phyloP scores from a whole-genome alignment of 2,329 filamentous ascomycete genomes.

The Cephalotrichum gorgonifer region DNA sequence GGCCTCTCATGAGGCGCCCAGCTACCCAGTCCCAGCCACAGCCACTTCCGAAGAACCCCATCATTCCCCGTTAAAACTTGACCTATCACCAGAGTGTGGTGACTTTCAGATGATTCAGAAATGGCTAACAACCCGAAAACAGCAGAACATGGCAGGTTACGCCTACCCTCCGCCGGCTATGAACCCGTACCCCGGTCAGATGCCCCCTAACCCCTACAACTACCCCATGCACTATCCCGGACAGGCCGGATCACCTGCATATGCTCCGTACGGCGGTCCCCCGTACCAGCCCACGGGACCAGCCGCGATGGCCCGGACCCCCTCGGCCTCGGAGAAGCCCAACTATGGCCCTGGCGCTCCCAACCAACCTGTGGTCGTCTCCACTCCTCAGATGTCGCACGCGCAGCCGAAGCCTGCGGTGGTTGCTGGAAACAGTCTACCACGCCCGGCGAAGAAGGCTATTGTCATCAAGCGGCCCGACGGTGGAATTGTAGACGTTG shows the following conservation, averaged over 20 bases:
- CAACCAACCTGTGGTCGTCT: conserved; percentile 47
- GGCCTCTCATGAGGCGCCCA: not conserved
- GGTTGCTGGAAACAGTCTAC: conserved; percentile 38
- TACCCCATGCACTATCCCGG: conserved; percentile 35
- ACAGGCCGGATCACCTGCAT: conserved; percentile 38
- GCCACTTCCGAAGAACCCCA: conserved; percentile 13
- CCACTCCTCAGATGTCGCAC: conserved; percentile 21
- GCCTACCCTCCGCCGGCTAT: conserved; percentile 36
- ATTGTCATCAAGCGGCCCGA: conserved; percentile 77
- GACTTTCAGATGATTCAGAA: conserved; percentile 68
- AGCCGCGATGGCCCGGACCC: conserved; percentile 72
- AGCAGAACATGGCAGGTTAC: conserved; percentile 38
- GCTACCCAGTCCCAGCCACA: not conserved
- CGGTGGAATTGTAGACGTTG: conserved; percentile 67
- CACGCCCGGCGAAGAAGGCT: conserved; percentile 48
- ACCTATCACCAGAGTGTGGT: conserved; percentile 59
- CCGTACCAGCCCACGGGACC: conserved; percentile 31
- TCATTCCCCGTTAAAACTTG: conserved; percentile 20
- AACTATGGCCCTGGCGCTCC: conserved; percentile 57
- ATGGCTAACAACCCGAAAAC: conserved; percentile 56
- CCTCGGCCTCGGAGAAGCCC: conserved; percentile 49
- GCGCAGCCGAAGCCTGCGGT: conserved; percentile 12
- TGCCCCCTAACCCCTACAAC: conserved; percentile 30
- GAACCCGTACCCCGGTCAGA: conserved; percentile 26
- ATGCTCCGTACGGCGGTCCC: conserved; percentile 32